Evolutionary conservation across 257 asterid genomes (phyloP).

Genomic region (Capsicum pubescens): DNA sequence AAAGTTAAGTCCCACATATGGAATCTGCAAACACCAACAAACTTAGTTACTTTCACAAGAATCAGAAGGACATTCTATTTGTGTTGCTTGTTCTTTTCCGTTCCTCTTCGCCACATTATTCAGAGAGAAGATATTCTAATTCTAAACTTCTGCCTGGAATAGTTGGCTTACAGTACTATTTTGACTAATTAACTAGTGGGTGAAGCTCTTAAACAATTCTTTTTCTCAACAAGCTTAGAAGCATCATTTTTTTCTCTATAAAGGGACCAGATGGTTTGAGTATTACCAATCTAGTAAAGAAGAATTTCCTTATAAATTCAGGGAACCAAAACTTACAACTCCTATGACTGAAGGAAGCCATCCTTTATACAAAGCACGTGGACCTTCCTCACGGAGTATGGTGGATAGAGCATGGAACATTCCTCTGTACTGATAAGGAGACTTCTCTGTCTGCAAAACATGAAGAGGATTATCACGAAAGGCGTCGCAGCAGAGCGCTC

Average conservation of each 20-base stretch:
- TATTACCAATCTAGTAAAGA: not conserved
- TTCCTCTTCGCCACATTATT: not conserved
- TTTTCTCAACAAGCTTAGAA: conserved; percentile 18
- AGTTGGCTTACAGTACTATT: not conserved
- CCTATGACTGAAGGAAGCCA: conserved; percentile 99
- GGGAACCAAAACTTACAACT: conserved; percentile 70
- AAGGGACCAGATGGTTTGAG: not conserved
- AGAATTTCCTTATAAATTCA: not conserved
- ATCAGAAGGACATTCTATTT: not conserved
- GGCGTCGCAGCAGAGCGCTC: not conserved
- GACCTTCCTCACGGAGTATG: conserved; percentile 97
- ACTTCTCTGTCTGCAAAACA: conserved; percentile 75
- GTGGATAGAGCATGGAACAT: conserved; percentile 93
- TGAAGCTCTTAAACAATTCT: not conserved
- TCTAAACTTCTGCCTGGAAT: not conserved
- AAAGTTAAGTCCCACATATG: conserved; percentile 97
- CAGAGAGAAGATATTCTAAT: not conserved
- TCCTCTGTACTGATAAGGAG: conserved; percentile 94
- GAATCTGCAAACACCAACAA: conserved; percentile 64
- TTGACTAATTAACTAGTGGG: not conserved
- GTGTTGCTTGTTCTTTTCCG: not conserved
- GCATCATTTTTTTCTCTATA: not conserved
- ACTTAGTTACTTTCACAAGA: conserved; percentile 23
- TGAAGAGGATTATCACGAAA: conserved; percentile 31
- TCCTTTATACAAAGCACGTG: conserved; percentile 93